Evolutionary conservation across 1,284 basidiomycete genomes (phyloP), one percentile per base, ranked within the genome.

Genomic region (Ceratobasidium papillatum): DNA sequence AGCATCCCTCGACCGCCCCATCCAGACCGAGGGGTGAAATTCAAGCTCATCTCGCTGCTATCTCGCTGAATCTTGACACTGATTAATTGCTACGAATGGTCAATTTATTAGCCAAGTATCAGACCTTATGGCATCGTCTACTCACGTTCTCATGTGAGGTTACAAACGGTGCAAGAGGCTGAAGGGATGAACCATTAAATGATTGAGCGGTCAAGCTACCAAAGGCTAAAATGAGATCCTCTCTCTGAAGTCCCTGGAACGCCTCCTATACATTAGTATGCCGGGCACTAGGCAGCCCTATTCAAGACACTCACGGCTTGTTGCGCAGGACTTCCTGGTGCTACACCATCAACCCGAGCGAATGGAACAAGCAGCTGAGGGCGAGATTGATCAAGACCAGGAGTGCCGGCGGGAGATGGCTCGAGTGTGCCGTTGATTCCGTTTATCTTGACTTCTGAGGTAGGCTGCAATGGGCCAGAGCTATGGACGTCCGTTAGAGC

Each of bases 1-100:
- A 96, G 84, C 80, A 92, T 84, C 14, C 95, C 94, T 74, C 93
- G 85, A 0, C 94, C 94, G 75, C 89, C 89, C 90, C 90, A 91
- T 5, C 86, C 88, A n/a, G 82, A 84, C 71, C 86, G 81, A 2
- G 91, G 90, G 9, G 83, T 87, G 27, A 92, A 83, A 11, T 79
- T 83, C 41, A 92, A 77, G 1, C 81, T 80, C 7, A 86, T 66
- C 41, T 79, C 79, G 64, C 82, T 80, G 12, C 81, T 79, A 14
- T 78, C 79, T 25, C 87, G 84, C 41, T 83, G 78, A 0, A 87
- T 82, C 17, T 84, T 80, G 14, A 90, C 80, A 1, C 77, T 78
- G 38, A 91, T 84, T 80, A 88, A 80, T 77, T 75, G 84, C 88
- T 76, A 81, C 82, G 43, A 86, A 78, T 27, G 79, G 84, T 62